A percentile compares a stretch with the other conserved stretches of the same genome.
Evolutionary conservation across 1,284 basidiomycete genomes (phyloP).

Genomic region (Ustilago tritici): DNA sequence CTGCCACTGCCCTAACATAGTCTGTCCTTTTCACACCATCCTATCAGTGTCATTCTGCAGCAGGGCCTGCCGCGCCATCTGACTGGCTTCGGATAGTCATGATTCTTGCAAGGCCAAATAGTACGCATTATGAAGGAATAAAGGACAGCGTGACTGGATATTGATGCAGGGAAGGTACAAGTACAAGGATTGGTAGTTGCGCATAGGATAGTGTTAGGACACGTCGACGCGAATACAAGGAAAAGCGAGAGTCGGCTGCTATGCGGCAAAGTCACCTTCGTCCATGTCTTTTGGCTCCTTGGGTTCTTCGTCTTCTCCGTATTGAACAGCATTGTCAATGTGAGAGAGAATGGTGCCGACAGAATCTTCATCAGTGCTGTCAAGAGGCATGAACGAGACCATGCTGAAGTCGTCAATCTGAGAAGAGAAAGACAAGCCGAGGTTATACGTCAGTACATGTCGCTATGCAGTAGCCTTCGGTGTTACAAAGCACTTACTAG

Average conservation of each 20-base stretch:
- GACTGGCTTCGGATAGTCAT: not conserved
- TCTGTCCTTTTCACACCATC: not conserved
- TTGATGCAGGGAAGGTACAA: constrained; percentile 13
- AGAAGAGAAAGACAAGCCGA: not conserved
- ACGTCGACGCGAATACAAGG: not conserved
- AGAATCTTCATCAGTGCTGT: constrained; percentile 89
- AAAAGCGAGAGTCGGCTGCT: not conserved
- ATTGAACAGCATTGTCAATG: constrained; percentile 97
- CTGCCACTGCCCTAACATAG: not conserved
- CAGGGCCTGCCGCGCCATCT: not conserved
- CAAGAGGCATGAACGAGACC: constrained; percentile 94
- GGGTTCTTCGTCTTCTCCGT: constrained; percentile 69
- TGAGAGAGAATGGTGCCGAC: constrained; percentile 91
- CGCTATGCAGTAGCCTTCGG: not conserved
- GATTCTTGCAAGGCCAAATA: not conserved
- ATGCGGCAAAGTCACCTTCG: constrained; percentile 53
- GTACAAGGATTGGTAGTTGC: constrained; percentile 10
- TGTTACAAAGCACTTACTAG: constrained; percentile 74
- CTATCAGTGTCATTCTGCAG: not conserved
- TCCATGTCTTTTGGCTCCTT: constrained; percentile 69
- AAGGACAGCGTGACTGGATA: not conserved
- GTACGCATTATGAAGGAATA: not conserved
- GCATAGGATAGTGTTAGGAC: not conserved
- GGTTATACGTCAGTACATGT: not conserved
- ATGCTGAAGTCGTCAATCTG: constrained; percentile 98